These are phyloP conservation scores for Schoenoplectus tabernaemontani DNA, from an alignment of 202 grass and related monocot genomes.

Conservation along the genomic window DNA sequence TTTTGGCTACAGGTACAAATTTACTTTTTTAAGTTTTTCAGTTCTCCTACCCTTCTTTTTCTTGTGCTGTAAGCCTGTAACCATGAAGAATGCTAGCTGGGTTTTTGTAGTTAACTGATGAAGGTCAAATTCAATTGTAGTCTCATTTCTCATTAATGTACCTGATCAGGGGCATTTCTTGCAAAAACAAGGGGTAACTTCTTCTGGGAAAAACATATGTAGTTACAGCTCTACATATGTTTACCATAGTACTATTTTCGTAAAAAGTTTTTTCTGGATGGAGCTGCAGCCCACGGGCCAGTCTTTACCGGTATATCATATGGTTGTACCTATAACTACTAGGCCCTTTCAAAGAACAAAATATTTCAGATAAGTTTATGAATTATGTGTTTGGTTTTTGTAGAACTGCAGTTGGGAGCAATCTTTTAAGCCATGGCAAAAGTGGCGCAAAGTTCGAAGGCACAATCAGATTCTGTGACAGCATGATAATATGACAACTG, in stretches of 20 bases:
- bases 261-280: not conserved
- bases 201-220: not conserved
- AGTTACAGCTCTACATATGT: not conserved
- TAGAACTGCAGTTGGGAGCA: constrained; percentile 41
- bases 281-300: not conserved
- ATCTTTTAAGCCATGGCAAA: constrained; percentile 51
- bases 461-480: not conserved
- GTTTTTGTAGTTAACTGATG: not conserved
- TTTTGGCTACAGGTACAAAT: constrained; percentile 65
- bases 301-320: not conserved
- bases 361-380: not conserved
- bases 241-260: not conserved
- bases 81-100: not conserved
- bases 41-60: not conserved
- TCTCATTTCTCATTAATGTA: not conserved
- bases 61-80: not conserved
- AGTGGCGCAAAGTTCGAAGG: constrained; percentile 28
- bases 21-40: constrained; percentile 10
- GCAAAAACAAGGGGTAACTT: not conserved
- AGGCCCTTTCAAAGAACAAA: not conserved
- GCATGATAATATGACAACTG: not conserved
- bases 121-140: not conserved
- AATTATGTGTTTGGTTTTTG: not conserved
- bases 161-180: not conserved
- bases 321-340: not conserved